A percentile compares a stretch with the other conserved stretches of the same genome.
Evolutionary conservation across 352 stramenopile species (phyloP).

Genomic region (Thalassiosira mediterranea): DNA sequence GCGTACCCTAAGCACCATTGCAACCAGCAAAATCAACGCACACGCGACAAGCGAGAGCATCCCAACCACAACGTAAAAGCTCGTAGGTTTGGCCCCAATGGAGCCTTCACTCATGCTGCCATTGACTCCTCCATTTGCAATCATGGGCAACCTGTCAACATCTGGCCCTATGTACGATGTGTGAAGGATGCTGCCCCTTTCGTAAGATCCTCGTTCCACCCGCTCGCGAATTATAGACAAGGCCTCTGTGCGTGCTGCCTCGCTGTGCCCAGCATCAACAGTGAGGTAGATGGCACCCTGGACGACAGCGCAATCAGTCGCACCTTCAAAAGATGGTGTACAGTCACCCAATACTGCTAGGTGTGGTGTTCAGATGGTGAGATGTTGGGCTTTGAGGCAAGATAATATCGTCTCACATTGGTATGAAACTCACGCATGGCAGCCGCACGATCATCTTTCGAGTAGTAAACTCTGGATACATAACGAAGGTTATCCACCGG

Average conservation of each 20-base stretch:
- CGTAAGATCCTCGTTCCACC: background rate
- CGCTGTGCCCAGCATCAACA: constrained; percentile 9
- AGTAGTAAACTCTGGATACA: constrained; percentile 51
- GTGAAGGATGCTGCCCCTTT: background rate
- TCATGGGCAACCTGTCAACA: background rate
- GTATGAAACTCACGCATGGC: background rate
- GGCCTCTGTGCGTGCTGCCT: constrained; percentile 17
- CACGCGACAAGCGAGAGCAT: constrained; percentile 21
- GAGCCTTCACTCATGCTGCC: background rate
- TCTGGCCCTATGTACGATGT: background rate
- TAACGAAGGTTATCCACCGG: background rate
- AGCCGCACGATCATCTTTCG: constrained; percentile 7
- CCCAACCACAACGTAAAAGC: constrained; percentile 28
- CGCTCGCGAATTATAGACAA: constrained; percentile 18
- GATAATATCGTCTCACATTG: no score
- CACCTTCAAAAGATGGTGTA: constrained; percentile 15
- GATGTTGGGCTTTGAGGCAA: no score
- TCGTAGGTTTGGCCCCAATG: constrained; percentile 4
- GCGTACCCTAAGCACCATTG: constrained; percentile 13
- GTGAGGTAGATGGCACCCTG: constrained; percentile 41
- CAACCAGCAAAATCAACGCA: constrained; percentile 16
- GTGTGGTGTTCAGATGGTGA: no score
- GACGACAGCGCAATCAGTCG: constrained; percentile 45
- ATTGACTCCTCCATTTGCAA: background rate
- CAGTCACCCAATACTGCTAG: constrained; percentile 12